Evolutionary conservation across 1,139 yeast species (phyloP), one percentile per base, ranked within the genome.

Genomic region (Nakaseomyces glabratus): DNA sequence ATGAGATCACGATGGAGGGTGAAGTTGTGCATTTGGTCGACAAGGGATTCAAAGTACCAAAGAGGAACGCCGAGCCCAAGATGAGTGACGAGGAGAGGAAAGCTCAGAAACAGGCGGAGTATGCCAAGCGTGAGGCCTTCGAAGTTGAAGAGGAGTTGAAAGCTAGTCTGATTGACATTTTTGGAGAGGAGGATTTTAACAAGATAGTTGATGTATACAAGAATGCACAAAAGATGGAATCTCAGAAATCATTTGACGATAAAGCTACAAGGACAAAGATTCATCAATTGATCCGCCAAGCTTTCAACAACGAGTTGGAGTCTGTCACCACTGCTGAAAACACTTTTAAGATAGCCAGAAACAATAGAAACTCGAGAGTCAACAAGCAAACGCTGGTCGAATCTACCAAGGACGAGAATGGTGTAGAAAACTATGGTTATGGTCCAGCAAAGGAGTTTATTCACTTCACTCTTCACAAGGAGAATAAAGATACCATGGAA

Each of bases 401-500:
- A 32, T 67, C 71, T 43, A 66, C 66, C 35, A 69, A 61, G 53
- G 78, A 69, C 48, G 73, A 51, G 24, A 57, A 61, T 61, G 65
- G 66, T 32, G 61, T 61, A 20, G 65, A 62, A 37, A 62, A 62
- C 36, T 57, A 63, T 58, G 65, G 85, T 0, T 65, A 82, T 41
- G 95, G 95, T 3, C 74, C 77, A 11, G 66, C 67, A 41, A 76
- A 78, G 48, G 71, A 74, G 31, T 84, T 63, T 56, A 63, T 90
- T 26, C 90, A 82, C 51, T 82, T 88, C 52, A 75, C 84, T 4
- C 66, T 90, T 21, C 88, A 82, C 64, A 90, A 90, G 57, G 96
- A 90, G 54, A 93, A 93, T 61, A 82, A 90, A 55, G 99, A 90
- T 51, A 88, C 99, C 1, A 86, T 90, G 96, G 97, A 90, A 58